Percentiles rank a stretch among this genome's conserved stretches.
phyloP scores from a whole-genome alignment of 2,329 filamentous ascomycete species.

The Didymella sp. region DNA sequence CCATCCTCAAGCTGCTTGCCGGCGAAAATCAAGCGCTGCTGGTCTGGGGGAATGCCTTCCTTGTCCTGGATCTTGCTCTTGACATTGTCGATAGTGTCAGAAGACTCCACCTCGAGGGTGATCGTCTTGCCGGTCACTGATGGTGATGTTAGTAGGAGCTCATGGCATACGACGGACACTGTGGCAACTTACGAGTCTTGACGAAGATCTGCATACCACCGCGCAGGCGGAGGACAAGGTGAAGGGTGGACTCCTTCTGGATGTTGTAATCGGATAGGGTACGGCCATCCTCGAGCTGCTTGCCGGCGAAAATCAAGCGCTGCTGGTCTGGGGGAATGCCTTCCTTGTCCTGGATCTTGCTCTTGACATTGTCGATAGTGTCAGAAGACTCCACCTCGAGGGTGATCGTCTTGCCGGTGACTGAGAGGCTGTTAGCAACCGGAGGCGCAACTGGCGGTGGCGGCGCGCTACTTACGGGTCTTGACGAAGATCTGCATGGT shows the following conservation, averaged over 20 bases:
- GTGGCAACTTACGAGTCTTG: conserved; percentile 57
- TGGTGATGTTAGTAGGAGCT: conserved; percentile 37
- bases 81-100: conserved; percentile 52
- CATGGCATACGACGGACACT: conserved; percentile 36
- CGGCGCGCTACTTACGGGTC: conserved; percentile 72
- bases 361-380: conserved; percentile 96
- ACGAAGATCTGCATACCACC: conserved; percentile 70
- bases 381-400: conserved; percentile 75
- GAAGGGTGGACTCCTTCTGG: conserved; percentile 79
- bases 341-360: conserved; percentile 97
- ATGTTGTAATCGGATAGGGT: conserved; percentile 95
- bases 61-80: conserved; percentile 62
- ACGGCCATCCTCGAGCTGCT: conserved; percentile 95
- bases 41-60: conserved; percentile 65
- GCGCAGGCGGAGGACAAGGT: conserved; percentile 76
- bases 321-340: conserved; percentile 97
- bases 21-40: conserved; percentile 65
- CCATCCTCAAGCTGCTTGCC: conserved; percentile 66
- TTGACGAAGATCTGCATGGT: conserved; percentile 98
- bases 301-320: conserved; percentile 94
- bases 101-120: conserved; percentile 52
- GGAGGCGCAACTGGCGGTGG: conserved; percentile 22
- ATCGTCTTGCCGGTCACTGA: conserved; percentile 66
- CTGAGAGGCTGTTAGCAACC: conserved; percentile 52
- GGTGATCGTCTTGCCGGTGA: conserved; percentile 73